These are phyloP conservation scores for Brassica rapa DNA, from an alignment of 345 rosid genomes.

Conservation along the genomic window DNA sequence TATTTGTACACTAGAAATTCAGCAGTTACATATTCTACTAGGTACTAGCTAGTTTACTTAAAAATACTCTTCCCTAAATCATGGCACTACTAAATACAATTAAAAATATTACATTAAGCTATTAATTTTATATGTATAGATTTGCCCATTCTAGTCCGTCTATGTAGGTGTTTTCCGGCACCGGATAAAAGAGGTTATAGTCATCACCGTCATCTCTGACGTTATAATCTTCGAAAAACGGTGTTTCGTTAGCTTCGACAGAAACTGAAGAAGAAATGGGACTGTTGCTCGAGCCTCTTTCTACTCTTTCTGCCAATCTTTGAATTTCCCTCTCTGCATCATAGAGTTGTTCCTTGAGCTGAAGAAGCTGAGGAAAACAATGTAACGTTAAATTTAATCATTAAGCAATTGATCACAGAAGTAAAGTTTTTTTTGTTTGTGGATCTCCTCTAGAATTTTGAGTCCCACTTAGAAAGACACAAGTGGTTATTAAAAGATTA, in stretches of 20 bases:
- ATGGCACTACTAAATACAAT: conserved; percentile 2
- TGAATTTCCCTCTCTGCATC: conserved; percentile 63
- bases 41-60: background rate
- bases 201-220: conserved; percentile 46
- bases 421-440: background rate
- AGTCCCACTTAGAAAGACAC: conserved; percentile 7
- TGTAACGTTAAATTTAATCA: background rate
- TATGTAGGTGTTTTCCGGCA: conserved; percentile 43
- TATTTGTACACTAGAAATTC: conserved; percentile 16
- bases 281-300: conserved; percentile 50
- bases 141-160: conserved; percentile 64
- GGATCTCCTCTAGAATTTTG: background rate
- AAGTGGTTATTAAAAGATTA: background rate
- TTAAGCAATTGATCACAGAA: conserved; percentile 9
- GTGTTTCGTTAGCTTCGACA: conserved; percentile 43
- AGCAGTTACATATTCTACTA: conserved; percentile 6
- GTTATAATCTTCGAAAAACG: conserved; percentile 51
- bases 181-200: conserved; percentile 47
- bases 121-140: background rate
- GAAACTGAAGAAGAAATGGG: conserved; percentile 62
- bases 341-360: conserved; percentile 59
- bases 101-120: conserved; percentile 15
- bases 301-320: conserved; percentile 49
- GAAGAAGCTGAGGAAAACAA: conserved; percentile 48
- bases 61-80: conserved; percentile 18